Evolutionary conservation across 2,329 filamentous ascomycete species (phyloP).

Genomic region (Pezicula radicicola): DNA sequence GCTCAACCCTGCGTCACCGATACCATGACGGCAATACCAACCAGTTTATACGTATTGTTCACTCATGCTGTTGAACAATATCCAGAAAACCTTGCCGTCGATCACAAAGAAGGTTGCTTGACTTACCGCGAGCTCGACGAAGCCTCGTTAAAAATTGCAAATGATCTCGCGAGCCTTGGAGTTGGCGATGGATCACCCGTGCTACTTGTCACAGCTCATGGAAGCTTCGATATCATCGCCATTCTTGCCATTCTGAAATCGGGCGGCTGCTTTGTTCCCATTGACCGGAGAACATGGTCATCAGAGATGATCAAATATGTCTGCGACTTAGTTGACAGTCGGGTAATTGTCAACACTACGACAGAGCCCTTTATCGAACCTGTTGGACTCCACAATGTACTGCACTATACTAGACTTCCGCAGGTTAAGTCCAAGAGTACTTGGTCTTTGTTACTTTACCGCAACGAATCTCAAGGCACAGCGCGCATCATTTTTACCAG

Average conservation of each 20-base stretch:
- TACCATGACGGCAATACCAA: not conserved
- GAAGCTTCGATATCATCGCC: not conserved
- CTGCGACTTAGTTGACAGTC: not conserved
- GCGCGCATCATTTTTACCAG: not conserved
- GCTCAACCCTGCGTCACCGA: not conserved
- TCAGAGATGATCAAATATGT: not conserved
- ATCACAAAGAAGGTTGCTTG: not conserved
- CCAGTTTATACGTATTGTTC: not conserved
- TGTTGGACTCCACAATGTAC: too few relatives aligned
- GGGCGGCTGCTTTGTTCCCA: not conserved
- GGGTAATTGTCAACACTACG: not conserved
- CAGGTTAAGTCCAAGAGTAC: too few relatives aligned
- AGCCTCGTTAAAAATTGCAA: not conserved
- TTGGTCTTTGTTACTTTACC: not conserved
- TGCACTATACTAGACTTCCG: too few relatives aligned
- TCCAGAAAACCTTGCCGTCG: not conserved
- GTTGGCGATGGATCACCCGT: not conserved
- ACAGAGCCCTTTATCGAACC: not conserved
- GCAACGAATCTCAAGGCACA: not conserved
- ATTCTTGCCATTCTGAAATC: not conserved
- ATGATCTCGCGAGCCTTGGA: not conserved
- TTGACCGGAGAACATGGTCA: not conserved
- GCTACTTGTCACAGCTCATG: not conserved
- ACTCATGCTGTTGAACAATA: not conserved
- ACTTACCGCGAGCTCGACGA: not conserved